phyloP scores from a whole-genome alignment of 2,329 filamentous ascomycete species.

The Colletotrichum abscissum region DNA sequence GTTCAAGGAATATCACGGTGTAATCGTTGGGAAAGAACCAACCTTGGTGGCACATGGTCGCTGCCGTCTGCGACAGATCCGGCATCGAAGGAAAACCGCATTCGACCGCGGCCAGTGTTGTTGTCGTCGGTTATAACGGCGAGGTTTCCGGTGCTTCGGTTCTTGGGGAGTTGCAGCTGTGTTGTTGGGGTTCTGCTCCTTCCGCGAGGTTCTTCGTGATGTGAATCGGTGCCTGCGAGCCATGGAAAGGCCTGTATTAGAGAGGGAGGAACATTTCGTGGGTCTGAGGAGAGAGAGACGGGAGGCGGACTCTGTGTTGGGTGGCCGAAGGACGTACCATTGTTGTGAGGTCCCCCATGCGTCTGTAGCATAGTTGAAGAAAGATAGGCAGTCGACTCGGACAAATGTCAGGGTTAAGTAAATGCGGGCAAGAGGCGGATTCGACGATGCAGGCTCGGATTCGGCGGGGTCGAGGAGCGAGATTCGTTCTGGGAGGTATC shows the following conservation, averaged over 20 bases:
- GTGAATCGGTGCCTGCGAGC: slow-evolving; percentile 54
- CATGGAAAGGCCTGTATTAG: slow-evolving; percentile 38
- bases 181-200: slow-evolving; percentile 56
- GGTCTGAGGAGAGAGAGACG: not conserved
- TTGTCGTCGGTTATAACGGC: slow-evolving; percentile 54
- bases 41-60: slow-evolving; percentile 82
- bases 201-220: slow-evolving; percentile 53
- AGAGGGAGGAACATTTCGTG: slow-evolving; percentile 16
- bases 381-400: slow-evolving; percentile 24
- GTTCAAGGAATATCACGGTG: not conserved
- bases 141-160: slow-evolving; percentile 74
- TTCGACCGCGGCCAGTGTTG: slow-evolving; percentile 67
- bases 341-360: slow-evolving; percentile 54
- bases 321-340: slow-evolving; percentile 46
- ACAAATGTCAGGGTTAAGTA: slow-evolving; percentile 7
- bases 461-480: slow-evolving; percentile 35
- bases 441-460: slow-evolving; percentile 34
- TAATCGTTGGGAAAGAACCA: slow-evolving; percentile 38
- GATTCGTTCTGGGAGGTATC: slow-evolving; percentile 14
- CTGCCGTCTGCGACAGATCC: slow-evolving; percentile 60
- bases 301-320: not conserved
- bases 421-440: slow-evolving; percentile 31
- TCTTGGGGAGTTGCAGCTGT: slow-evolving; percentile 68
- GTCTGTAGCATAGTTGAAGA: slow-evolving; percentile 55
- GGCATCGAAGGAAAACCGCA: slow-evolving; percentile 83